Conservation (phyloP, 1,284 basidiomycete genomes). For the Cryptococcus sp. region DNA sequence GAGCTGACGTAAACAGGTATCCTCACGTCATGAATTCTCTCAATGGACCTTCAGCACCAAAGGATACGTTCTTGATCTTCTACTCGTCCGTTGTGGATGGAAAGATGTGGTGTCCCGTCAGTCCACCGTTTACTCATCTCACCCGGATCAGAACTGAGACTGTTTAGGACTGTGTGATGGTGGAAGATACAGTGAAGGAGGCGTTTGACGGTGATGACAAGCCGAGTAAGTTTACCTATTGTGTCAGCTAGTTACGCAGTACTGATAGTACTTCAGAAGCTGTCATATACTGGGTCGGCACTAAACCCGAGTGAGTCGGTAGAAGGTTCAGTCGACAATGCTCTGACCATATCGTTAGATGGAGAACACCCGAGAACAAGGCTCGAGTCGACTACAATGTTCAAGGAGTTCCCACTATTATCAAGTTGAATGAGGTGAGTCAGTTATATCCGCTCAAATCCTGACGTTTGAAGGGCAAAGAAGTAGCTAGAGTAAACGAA, state of each 20-base stretch:
- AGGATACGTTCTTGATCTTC: conserved; percentile 45
- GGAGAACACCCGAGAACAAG: conserved; percentile 50
- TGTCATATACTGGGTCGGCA: conserved; percentile 69
- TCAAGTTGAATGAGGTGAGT: conserved; percentile 64
- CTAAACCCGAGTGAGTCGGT: conserved; percentile 58
- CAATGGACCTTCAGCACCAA: conserved; percentile 33
- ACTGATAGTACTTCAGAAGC: conserved; percentile 44
- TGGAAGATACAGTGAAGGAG: conserved; percentile 59
- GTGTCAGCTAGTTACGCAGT: not conserved
- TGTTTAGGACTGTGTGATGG: conserved; percentile 63
- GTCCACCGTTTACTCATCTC: conserved; percentile 8
- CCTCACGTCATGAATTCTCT: conserved; percentile 42
- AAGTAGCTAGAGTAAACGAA: not conserved
- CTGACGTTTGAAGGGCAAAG: not conserved
- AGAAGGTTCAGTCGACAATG: not conserved
- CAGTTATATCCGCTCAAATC: not conserved
- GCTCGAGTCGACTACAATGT: conserved; percentile 66
- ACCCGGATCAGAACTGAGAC: not conserved
- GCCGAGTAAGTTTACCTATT: conserved; percentile 46
- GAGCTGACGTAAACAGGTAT: conserved; percentile 15
- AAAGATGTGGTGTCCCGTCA: conserved; percentile 50
- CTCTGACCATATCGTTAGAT: conserved; percentile 9
- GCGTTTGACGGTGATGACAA: conserved; percentile 56
- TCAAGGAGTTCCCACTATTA: conserved; percentile 64
- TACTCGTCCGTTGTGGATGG: conserved; percentile 46